Evolutionary conservation across 2,329 filamentous ascomycete species (phyloP).

Genomic region (Claviceps digitariae): DNA sequence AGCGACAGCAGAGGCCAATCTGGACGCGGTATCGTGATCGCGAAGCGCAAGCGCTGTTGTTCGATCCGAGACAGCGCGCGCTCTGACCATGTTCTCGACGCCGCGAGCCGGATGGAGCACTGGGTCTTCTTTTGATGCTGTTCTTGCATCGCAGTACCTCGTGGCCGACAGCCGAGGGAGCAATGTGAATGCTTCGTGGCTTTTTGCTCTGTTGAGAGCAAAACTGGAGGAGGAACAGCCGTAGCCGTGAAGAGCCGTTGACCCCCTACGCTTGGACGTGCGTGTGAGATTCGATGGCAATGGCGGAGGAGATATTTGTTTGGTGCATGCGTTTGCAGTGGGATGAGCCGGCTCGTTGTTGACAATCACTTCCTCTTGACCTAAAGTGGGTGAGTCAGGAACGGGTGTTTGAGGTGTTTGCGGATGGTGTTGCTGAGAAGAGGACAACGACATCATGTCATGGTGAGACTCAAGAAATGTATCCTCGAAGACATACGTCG

Average conservation of each 20-base stretch:
- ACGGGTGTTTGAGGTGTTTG: neutral
- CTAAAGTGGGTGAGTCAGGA: slow-evolving; percentile 5
- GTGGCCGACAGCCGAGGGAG: slow-evolving; percentile 7
- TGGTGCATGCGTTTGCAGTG: neutral
- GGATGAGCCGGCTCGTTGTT: neutral
- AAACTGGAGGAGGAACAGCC: slow-evolving; percentile 9
- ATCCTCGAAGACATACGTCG: neutral
- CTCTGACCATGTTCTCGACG: neutral
- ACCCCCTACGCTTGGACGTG: too few species aligned
- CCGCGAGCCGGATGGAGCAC: neutral
- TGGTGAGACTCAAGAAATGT: neutral
- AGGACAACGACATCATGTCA: neutral
- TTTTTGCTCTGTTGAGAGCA: slow-evolving; percentile 10
- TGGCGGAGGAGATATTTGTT: neutral
- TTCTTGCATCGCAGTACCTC: neutral
- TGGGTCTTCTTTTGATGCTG: neutral
- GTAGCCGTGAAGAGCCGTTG: neutral
- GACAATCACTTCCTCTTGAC: neutral
- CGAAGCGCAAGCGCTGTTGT: slow-evolving; percentile 1
- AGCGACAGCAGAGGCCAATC: neutral
- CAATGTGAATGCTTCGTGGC: slow-evolving; percentile 11
- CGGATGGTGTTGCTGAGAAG: neutral
- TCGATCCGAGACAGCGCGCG: neutral
- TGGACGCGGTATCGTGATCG: slow-evolving; percentile 2
- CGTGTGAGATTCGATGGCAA: neutral